phyloP scores from a whole-genome alignment of 2,329 filamentous ascomycete genomes.

The Curvularia sp. region DNA sequence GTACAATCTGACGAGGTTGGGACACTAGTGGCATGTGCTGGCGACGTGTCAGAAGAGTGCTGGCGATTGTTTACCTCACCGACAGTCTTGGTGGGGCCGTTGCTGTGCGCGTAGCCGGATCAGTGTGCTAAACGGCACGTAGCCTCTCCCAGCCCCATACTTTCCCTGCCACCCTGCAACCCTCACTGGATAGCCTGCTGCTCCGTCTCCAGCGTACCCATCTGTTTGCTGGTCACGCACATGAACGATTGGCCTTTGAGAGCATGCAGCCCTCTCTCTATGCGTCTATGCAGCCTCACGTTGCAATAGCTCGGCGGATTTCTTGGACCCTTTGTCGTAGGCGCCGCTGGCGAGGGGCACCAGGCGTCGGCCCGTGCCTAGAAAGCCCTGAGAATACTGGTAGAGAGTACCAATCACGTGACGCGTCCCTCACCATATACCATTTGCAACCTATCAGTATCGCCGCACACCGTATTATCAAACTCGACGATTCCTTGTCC shows the following conservation, averaged over 20 bases:
- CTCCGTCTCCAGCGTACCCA: conserved; percentile 1
- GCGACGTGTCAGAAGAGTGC: conserved; percentile 24
- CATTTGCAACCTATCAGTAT: background rate
- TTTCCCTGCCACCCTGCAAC: conserved; percentile 6
- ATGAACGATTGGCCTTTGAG: conserved; percentile 11
- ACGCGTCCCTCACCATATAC: background rate
- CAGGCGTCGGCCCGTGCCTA: background rate
- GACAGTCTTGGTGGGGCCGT: conserved; percentile 20
- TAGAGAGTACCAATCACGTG: background rate
- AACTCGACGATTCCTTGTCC: background rate
- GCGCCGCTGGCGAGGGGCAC: conserved; percentile 10
- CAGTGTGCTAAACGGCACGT: conserved; percentile 16
- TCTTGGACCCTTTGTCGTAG: conserved; percentile 1
- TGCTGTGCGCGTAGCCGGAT: conserved; percentile 28
- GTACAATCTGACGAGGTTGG: conserved; percentile 12
- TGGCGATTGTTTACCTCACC: conserved; percentile 30
- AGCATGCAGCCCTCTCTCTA: conserved; percentile 12
- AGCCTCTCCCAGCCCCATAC: conserved; percentile 11
- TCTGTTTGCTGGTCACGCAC: conserved; percentile 8
- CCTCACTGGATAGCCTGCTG: background rate
- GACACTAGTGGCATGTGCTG: conserved; percentile 30
- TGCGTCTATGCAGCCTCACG: conserved; percentile 14
- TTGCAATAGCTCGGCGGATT: background rate
- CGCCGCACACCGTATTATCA: conserved; percentile 1
- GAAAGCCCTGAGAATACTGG: background rate